Percentiles rank a stretch among this genome's conserved stretches.
These are phyloP conservation scores for Cercospora brassicicola DNA, from an alignment of 2,329 filamentous ascomycete genomes.

Conservation along the genomic window DNA sequence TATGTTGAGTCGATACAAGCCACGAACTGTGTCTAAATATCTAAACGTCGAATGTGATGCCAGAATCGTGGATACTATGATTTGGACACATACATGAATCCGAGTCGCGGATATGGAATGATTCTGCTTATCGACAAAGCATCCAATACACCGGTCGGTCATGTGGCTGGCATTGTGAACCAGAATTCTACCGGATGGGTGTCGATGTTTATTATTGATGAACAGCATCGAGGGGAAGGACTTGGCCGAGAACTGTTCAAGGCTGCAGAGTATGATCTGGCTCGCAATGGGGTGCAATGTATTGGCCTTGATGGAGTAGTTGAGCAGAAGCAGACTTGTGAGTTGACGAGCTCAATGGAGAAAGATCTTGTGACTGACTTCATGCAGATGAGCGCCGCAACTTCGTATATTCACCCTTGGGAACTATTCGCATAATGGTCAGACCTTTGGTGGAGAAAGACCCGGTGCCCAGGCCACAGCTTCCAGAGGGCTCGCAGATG, in stretches of 20 bases:
- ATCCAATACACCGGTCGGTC: neutral
- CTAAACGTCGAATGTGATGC: neutral
- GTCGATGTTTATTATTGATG: neutral
- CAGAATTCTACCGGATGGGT: neutral
- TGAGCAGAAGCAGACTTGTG: neutral
- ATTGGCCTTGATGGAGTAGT: neutral
- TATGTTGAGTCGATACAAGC: constrained; percentile 20
- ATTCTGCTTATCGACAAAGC: constrained; percentile 35
- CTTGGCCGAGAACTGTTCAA: neutral
- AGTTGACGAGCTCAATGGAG: neutral
- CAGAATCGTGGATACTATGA: constrained; percentile 41
- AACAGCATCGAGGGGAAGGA: neutral
- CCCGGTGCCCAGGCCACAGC: neutral
- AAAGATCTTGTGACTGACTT: neutral
- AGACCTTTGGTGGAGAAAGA: neutral
- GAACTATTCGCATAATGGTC: neutral
- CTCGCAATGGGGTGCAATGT: neutral
- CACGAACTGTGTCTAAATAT: neutral
- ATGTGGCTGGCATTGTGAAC: neutral
- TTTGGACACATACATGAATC: constrained; percentile 37
- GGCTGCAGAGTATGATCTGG: neutral
- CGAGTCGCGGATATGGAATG: constrained; percentile 34
- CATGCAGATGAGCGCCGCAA: neutral
- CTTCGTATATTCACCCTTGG: neutral
- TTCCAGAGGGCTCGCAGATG: neutral